phyloP scores from a whole-genome alignment of 768 basidiomycete genomes.

The Myochromella boudieri region DNA sequence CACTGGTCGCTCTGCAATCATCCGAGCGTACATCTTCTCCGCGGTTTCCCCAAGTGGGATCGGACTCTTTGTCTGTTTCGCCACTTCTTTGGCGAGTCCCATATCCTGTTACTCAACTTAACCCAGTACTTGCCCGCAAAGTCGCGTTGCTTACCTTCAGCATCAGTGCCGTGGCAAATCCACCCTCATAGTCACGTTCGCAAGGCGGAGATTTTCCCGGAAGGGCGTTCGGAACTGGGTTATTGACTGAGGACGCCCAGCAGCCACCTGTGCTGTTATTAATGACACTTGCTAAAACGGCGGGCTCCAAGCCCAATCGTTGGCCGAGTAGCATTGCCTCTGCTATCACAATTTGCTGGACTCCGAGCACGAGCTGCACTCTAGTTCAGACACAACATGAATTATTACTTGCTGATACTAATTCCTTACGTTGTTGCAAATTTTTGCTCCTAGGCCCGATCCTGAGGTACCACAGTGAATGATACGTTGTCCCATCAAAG shows the following conservation, averaged over 20 bases:
- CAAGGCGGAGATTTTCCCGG: slow-evolving; percentile 77
- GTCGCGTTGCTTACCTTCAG: slow-evolving; percentile 54
- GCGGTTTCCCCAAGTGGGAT: slow-evolving; percentile 71
- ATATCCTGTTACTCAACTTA: slow-evolving; percentile 59
- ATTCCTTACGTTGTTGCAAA: slow-evolving; percentile 76
- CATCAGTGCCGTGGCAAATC: slow-evolving; percentile 84
- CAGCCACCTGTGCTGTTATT: slow-evolving; percentile 84
- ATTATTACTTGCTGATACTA: slow-evolving; percentile 21
- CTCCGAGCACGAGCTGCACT: slow-evolving; percentile 62
- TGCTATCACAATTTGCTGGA: slow-evolving; percentile 81
- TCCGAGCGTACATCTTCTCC: slow-evolving; percentile 57
- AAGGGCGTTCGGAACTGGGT: slow-evolving; percentile 78
- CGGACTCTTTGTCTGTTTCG: slow-evolving; percentile 43
- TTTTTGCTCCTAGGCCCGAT: slow-evolving; percentile 83
- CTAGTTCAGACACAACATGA: neutral
- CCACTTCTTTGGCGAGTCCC: slow-evolving; percentile 73
- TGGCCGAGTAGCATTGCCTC: slow-evolving; percentile 90
- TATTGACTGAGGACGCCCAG: slow-evolving; percentile 85
- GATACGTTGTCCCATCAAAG: slow-evolving; percentile 77
- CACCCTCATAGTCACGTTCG: slow-evolving; percentile 80
- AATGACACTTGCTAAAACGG: slow-evolving; percentile 77
- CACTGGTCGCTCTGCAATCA: slow-evolving; percentile 54
- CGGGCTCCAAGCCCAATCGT: slow-evolving; percentile 76
- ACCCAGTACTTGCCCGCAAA: neutral
- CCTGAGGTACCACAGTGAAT: slow-evolving; percentile 85